These are phyloP conservation scores for Dipteronia dyeriana DNA, from an alignment of 345 rosid species.

Conservation along the genomic window DNA sequence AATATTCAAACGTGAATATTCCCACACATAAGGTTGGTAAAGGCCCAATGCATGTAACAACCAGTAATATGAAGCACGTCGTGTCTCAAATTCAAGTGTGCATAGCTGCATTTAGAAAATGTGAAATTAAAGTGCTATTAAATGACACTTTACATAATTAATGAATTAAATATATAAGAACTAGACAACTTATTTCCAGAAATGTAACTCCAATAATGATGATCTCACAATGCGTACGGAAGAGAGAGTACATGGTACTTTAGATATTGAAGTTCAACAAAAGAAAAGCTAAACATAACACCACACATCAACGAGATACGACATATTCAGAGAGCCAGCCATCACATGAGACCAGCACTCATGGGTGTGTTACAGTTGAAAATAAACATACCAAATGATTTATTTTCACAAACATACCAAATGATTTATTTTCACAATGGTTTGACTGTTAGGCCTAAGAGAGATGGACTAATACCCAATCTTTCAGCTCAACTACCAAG, in stretches of 20 bases:
- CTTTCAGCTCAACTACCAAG: not conserved
- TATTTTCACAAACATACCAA: not conserved
- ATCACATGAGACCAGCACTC: not conserved
- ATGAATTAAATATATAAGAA: not conserved
- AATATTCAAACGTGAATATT: constrained; percentile 89
- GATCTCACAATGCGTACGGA: not conserved
- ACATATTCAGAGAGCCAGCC: not conserved
- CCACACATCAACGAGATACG: not conserved
- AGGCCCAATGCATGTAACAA: constrained; percentile 73
- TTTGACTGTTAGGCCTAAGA: not conserved
- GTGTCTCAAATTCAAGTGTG: constrained; percentile 80
- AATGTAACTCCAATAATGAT: not conserved
- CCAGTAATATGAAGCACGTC: constrained; percentile 98
- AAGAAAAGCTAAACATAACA: not conserved
- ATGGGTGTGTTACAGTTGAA: not conserved
- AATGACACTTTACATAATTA: not conserved
- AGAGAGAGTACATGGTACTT: not conserved
- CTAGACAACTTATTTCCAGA: not conserved
- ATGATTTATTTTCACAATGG: not conserved
- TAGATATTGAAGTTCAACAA: not conserved
- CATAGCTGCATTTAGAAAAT: constrained; percentile 49
- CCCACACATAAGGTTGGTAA: constrained; percentile 98
- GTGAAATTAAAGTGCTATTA: not conserved
- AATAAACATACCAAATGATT: not conserved
- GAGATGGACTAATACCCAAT: not conserved